These are phyloP conservation scores for Cercis canadensis DNA, from an alignment of 306 rosid genomes.

Conservation along the genomic window DNA sequence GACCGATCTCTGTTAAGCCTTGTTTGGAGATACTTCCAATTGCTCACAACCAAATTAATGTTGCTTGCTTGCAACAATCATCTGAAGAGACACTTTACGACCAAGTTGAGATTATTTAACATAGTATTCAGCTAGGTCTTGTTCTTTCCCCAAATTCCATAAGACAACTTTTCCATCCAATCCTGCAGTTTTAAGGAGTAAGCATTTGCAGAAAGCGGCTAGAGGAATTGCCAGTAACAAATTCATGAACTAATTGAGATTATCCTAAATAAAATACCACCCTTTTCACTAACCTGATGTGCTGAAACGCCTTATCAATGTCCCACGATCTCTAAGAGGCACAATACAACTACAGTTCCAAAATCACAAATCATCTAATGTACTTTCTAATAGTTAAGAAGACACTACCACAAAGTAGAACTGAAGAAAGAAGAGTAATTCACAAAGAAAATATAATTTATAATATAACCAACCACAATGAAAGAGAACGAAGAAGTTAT, in stretches of 20 bases:
- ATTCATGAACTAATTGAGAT: neutral
- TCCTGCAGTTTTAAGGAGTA: conserved; percentile 52
- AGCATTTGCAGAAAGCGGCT: conserved; percentile 12
- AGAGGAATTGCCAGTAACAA: neutral
- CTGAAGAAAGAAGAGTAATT: conserved; percentile 23
- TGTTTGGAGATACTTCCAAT: conserved; percentile 27
- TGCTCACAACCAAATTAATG: conserved; percentile 1
- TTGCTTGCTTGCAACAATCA: conserved; percentile 32
- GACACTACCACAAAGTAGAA: neutral
- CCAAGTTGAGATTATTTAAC: too few relatives aligned
- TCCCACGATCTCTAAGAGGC: conserved; percentile 62
- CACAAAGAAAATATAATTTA: neutral
- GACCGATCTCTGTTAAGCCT: conserved; percentile 24
- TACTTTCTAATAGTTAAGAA: neutral
- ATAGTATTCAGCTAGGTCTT: conserved; percentile 58
- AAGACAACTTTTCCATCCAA: conserved; percentile 85
- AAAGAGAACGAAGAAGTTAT: conserved; percentile 17
- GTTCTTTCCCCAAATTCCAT: conserved; percentile 91
- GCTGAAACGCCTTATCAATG: conserved; percentile 75
- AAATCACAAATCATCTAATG: conserved; percentile 31
- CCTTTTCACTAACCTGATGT: conserved; percentile 77
- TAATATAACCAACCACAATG: neutral
- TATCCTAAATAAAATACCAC: neutral
- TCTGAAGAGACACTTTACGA: neutral
- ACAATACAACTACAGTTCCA: conserved; percentile 69